Base-by-base conservation (phyloP, 2,329 filamentous ascomycete species). In the Penicillium sp. region DNA sequence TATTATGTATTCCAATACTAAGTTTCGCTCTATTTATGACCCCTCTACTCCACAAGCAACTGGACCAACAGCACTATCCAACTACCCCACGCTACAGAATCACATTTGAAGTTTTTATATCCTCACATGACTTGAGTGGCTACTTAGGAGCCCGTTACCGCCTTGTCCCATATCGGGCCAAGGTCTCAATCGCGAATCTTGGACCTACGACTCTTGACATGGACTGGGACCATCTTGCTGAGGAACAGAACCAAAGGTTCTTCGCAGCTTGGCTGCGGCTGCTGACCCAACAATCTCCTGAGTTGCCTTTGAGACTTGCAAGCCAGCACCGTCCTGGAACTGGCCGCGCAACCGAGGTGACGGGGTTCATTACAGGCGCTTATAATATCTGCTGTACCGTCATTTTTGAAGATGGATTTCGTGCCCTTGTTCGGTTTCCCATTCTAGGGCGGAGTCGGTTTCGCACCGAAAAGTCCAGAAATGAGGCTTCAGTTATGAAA, bases 301-400 rank as follows among this genome's bases (percentile, higher is more conserved):
- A 33, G 13, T 16, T 33, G 30, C 30, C 30, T n/a, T 8, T 33
- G 30, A 33, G 14, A 33, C 30, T 33, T 33, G 30, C 30, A 33
- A 33, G 30, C 30, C 30, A 33, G 30, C 14, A 33, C 30, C 30
- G 30, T 33, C 30, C 30, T 33, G 14, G 30, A 33, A n/a, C 14
- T n/a, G n/a, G n/a, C 30, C 30, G 30, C 30, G 30, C 30, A 8
- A 33, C 14, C n/a, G 30, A 33, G 30, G 30, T n/a, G 30, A 33
- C 4, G 14, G 30, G 14, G 30, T 33, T 33, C 24, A 36, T 36
- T 22, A 55, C 46, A 49, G 56, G 60, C 11, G 40, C 60, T 45
- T 62, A 48, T 44, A 62, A 62, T 51, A 55, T 61, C 31, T 62
- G 60, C 50, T 59, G 48, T 47, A 54, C 44, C 33, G 57, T 62